phyloP scores from a whole-genome alignment of 2,329 filamentous ascomycete species.

The Acephala macrosclerotiorum region DNA sequence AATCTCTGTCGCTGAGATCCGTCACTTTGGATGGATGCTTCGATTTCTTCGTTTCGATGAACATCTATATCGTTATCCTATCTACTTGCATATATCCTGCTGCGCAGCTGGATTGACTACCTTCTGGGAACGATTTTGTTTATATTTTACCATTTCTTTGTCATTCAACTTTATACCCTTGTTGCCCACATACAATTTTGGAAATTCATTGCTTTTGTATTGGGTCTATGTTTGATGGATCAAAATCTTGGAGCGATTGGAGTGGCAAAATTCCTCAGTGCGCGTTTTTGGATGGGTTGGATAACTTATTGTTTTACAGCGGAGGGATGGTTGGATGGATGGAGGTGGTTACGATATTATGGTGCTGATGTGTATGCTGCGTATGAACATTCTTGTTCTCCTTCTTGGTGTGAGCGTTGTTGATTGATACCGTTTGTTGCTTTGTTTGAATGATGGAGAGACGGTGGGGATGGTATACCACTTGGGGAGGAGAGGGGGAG shows the following conservation, averaged over 20 bases:
- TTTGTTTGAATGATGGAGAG: too few relatives aligned
- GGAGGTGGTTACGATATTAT: not conserved
- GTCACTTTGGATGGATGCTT: not conserved
- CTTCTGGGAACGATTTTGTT: conserved; percentile 6
- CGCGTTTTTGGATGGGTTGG: not conserved
- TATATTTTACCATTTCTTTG: not conserved
- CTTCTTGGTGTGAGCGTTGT: not conserved
- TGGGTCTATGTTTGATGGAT: not conserved
- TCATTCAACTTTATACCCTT: not conserved
- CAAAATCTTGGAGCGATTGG: not conserved
- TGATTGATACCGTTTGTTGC: too few relatives aligned
- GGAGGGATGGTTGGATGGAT: not conserved
- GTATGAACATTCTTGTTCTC: conserved; percentile 7
- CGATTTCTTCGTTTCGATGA: not conserved
- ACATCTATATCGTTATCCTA: not conserved
- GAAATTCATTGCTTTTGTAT: not conserved
- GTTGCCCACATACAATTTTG: not conserved
- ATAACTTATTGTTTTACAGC: not conserved
- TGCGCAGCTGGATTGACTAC: not conserved
- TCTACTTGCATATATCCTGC: conserved; percentile 2
- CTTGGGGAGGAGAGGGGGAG: not conserved
- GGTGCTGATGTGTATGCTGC: not conserved
- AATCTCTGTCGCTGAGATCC: not conserved
- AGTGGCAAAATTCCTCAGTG: not conserved
- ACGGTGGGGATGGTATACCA: too few relatives aligned